Evolutionary conservation across 2,329 filamentous ascomycete genomes (phyloP), one percentile per base, ranked within the genome.

Genomic region (Paecilomyces dactylethromorphus): DNA sequence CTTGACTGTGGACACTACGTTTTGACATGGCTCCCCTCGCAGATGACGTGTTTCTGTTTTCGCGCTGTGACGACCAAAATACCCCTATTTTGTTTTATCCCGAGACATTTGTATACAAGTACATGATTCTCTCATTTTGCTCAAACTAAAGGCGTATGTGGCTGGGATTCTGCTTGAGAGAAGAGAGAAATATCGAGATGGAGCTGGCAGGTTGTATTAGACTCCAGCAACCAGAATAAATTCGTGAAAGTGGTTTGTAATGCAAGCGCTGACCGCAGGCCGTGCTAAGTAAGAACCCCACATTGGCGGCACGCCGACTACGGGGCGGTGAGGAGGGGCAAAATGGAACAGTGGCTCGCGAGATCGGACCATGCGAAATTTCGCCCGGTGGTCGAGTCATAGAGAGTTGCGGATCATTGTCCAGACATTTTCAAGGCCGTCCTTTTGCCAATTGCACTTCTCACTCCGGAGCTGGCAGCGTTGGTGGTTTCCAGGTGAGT

Each of bases 251-350:
- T 18, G 3, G 24, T 12, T 52, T 24, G 50, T 52, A 52, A 52
- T 24, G 22, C 21, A 13, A 15, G 24, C 10, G 3, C 12, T 13
- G 35, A n/a, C 21, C 24, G 22, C 24, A 18, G 24, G 21, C n/a
- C 18, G 21, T n/a, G 45, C 18, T 18, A 45, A 24, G n/a, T n/a
- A 52, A 29, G 24, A 52, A 31, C 29, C 11, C 18, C 33, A 31
- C 53, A 31, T 22, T 29, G 24, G 10, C 18, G 24, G 24, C 1
- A 39, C 35, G 39, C 53, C 29, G 31, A 22, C 15, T 33, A 13
- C 31, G 22, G 32, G 31, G 56, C 56, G 56, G 56, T 58, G 49
- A 21, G 31, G 29, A 58, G 18, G n/a, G 51, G 56, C 56, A 58
- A 35, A 58, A 58, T 49, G 31, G 6, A 45, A 45, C 39, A 18